Evolutionary conservation across 1,139 yeast genomes (phyloP).

Genomic region (Yamadazyma dushanensis): DNA sequence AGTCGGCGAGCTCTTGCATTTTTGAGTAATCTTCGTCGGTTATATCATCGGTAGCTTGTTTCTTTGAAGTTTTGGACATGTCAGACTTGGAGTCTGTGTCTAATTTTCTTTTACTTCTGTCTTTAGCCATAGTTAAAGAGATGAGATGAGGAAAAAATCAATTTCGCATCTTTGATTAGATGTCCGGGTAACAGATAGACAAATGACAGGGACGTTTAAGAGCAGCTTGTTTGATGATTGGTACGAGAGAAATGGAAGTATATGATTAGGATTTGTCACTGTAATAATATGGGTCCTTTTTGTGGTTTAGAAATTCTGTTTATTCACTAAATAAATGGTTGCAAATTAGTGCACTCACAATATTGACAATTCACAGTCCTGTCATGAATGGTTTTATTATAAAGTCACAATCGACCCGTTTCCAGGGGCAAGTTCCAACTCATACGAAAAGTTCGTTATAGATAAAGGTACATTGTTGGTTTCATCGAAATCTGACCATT

Average conservation of each 20-base stretch:
- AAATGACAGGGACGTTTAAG: not conserved
- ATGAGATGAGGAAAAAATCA: constrained; percentile 3
- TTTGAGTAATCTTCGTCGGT: constrained; percentile 5
- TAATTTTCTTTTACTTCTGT: constrained; percentile 12
- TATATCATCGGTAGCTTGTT: constrained; percentile 8
- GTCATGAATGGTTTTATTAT: no score
- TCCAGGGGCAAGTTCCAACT: constrained; percentile 4
- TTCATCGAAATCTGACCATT: constrained; percentile 93
- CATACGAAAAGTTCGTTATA: constrained; percentile 65
- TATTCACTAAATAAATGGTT: no score
- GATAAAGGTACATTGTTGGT: constrained; percentile 72
- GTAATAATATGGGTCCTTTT: no score
- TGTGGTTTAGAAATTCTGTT: no score
- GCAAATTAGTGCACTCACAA: no score
- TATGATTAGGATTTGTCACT: no score
- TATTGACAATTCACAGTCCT: no score
- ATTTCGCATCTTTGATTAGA: no score
- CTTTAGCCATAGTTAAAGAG: constrained; percentile 11
- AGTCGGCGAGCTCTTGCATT: constrained; percentile 6
- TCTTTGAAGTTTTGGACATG: constrained; percentile 3
- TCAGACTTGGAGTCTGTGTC: constrained; percentile 4
- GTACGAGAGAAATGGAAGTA: no score
- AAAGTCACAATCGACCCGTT: constrained; percentile 1
- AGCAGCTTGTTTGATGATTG: no score
- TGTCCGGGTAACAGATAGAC: not conserved